Conservation (phyloP, 2,329 filamentous ascomycete species). For the Fusarium oligoseptatum region DNA sequence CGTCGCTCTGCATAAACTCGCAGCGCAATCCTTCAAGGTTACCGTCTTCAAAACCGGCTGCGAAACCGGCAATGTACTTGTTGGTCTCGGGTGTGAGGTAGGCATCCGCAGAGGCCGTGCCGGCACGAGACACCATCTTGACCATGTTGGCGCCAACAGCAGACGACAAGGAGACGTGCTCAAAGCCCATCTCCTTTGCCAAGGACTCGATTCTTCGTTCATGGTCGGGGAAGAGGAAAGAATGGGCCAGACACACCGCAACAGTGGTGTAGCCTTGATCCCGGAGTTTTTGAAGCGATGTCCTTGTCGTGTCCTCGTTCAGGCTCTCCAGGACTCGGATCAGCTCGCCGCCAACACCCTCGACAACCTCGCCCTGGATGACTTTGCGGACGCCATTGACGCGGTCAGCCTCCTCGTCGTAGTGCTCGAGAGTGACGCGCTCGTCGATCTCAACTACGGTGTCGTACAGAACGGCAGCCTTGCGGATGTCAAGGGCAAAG, state of each 20-base stretch:
- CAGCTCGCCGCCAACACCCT: constrained; percentile 75
- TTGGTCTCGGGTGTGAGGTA: constrained; percentile 57
- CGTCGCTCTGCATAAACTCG: constrained; percentile 43
- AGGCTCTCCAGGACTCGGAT: constrained; percentile 74
- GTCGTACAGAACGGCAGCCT: constrained; percentile 77
- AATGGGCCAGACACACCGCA: constrained; percentile 77
- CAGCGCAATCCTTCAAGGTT: constrained; percentile 28
- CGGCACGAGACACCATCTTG: constrained; percentile 57
- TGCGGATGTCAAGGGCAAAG: constrained; percentile 77
- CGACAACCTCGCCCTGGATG: constrained; percentile 68
- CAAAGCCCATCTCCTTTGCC: constrained; percentile 56
- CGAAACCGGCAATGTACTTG: constrained; percentile 51
- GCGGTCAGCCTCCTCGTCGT: constrained; percentile 74
- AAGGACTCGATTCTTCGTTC: constrained; percentile 54
- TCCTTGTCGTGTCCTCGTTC: constrained; percentile 63
- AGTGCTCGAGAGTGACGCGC: constrained; percentile 79
- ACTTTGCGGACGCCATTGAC: constrained; percentile 59
- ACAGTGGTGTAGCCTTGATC: constrained; percentile 67
- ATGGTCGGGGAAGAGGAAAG: constrained; percentile 73
- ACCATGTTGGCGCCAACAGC: constrained; percentile 54
- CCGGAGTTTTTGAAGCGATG: constrained; percentile 70
- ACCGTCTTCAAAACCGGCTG: constrained; percentile 31
- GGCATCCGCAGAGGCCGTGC: constrained; percentile 57
- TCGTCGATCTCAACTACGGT: constrained; percentile 79
- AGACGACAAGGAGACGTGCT: constrained; percentile 51